Evolutionary conservation across 2,329 filamentous ascomycete genomes (phyloP).

Genomic region (Aspergillus spinulosporus): DNA sequence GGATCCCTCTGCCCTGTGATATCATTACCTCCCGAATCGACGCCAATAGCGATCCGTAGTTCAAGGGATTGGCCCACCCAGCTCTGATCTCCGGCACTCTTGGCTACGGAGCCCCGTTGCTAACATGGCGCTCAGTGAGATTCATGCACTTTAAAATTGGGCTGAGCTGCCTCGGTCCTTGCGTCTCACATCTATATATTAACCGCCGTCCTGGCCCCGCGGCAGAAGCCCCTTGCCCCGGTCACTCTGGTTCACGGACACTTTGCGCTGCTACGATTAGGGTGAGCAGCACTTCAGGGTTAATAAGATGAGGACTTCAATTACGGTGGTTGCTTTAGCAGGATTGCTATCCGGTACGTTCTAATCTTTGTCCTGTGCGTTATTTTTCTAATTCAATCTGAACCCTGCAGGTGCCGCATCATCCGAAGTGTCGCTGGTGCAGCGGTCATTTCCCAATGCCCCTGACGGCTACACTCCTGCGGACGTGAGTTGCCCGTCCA

Average conservation of each 20-base stretch:
- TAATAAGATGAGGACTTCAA: constrained; percentile 17
- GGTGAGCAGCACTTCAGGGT: constrained; percentile 8
- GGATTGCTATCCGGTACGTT: constrained; percentile 21
- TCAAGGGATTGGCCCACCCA: constrained; percentile 7
- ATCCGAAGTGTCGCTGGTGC: constrained; percentile 1
- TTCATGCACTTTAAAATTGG: constrained; percentile 9
- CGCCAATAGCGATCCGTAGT: constrained; percentile 7
- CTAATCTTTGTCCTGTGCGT: not conserved
- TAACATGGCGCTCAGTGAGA: constrained; percentile 4
- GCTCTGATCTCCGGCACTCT: constrained; percentile 10
- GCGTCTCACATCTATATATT: not conserved
- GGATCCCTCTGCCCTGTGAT: constrained; percentile 9
- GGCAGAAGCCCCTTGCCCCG: not conserved
- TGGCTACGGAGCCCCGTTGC: constrained; percentile 9
- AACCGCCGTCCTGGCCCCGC: not conserved
- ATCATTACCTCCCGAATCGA: constrained; percentile 3
- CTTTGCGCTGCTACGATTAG: not conserved
- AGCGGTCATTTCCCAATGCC: constrained; percentile 54
- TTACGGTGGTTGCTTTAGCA: constrained; percentile 18
- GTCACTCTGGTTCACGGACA: not conserved
- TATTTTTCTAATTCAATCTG: constrained; percentile 7
- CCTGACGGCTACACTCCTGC: constrained; percentile 72
- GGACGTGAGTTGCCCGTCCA: constrained; percentile 66
- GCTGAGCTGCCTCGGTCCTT: not conserved
- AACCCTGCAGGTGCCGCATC: constrained; percentile 15